Evolutionary conservation across 129 eudicot species (phyloP).

Genomic region (Flaveria linearis): DNA sequence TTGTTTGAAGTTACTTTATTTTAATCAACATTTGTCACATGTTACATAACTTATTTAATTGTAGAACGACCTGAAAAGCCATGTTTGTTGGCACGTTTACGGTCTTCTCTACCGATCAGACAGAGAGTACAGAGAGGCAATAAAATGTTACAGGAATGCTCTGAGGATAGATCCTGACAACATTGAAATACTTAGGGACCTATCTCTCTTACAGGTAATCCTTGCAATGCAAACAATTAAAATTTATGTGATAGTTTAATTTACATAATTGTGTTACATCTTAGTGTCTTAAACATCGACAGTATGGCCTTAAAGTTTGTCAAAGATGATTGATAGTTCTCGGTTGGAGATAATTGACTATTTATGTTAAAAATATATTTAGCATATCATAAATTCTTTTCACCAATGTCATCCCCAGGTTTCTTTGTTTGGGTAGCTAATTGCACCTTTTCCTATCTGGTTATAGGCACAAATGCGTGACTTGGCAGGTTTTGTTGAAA

Average conservation of each 20-base stretch:
- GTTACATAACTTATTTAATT: slow-evolving; percentile 13
- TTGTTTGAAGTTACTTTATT: background rate
- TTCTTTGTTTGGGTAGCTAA: slow-evolving; percentile 29
- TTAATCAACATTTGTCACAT: background rate
- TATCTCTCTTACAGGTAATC: slow-evolving; percentile 90
- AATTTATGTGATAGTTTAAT: background rate
- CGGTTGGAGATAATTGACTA: background rate
- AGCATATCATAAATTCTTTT: background rate
- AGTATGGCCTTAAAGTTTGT: background rate
- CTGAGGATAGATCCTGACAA: slow-evolving; percentile 97
- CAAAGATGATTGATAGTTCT: background rate
- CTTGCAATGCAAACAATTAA: background rate
- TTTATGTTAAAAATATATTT: background rate
- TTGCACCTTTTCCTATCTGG: slow-evolving; percentile 3
- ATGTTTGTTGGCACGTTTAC: slow-evolving; percentile 99
- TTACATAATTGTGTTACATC: background rate
- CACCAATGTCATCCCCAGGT: background rate
- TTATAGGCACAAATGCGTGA: slow-evolving; percentile 99
- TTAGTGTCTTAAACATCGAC: background rate
- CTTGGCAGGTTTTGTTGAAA: slow-evolving; percentile 96
- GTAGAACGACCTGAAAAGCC: slow-evolving; percentile 99
- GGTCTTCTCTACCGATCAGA: slow-evolving; percentile 98
- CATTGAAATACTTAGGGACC: slow-evolving; percentile 92
- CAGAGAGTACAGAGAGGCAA: slow-evolving; percentile 97
- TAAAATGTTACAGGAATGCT: slow-evolving; percentile 95